phyloP scores from a whole-genome alignment of 2,329 filamentous ascomycete species.

The Diaporthe sp. region DNA sequence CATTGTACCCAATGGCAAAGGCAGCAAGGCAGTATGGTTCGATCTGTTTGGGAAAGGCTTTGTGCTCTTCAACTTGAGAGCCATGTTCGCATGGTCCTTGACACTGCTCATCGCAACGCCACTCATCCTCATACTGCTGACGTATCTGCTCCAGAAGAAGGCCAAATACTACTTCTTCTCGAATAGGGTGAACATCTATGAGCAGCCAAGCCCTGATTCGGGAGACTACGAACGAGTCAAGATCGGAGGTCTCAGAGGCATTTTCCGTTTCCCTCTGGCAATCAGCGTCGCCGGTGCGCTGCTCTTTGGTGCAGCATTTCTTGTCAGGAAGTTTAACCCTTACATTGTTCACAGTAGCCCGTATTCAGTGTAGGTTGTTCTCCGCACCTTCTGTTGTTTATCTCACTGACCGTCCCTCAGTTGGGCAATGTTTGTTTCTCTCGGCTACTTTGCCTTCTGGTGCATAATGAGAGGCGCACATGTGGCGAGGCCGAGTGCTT shows the following conservation, averaged over 20 bases:
- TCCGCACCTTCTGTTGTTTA: neutral
- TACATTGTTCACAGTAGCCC: slow-evolving; percentile 91
- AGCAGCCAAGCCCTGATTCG: slow-evolving; percentile 60
- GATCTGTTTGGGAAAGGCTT: slow-evolving; percentile 88
- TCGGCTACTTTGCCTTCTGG: slow-evolving; percentile 88
- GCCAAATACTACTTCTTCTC: slow-evolving; percentile 94
- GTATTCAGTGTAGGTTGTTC: slow-evolving; percentile 75
- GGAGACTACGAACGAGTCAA: slow-evolving; percentile 68
- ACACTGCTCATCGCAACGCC: slow-evolving; percentile 86
- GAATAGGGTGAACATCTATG: slow-evolving; percentile 67
- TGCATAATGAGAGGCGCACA: slow-evolving; percentile 84
- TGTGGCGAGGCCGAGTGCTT: slow-evolving; percentile 85
- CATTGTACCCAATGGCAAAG: slow-evolving; percentile 76
- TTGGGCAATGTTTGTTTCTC: slow-evolving; percentile 87
- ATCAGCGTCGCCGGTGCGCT: slow-evolving; percentile 76
- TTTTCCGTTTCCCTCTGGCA: slow-evolving; percentile 87
- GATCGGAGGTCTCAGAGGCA: slow-evolving; percentile 83
- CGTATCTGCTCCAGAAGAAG: slow-evolving; percentile 75
- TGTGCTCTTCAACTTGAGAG: slow-evolving; percentile 83
- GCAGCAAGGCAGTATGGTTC: slow-evolving; percentile 88
- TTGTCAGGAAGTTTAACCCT: slow-evolving; percentile 88
- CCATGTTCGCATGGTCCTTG: slow-evolving; percentile 89
- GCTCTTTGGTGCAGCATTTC: slow-evolving; percentile 79
- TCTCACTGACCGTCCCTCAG: slow-evolving; percentile 49
- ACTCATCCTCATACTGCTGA: slow-evolving; percentile 77